Base-by-base conservation (phyloP, 2,329 filamentous ascomycete species). In the Diaporthe aspalathi region DNA sequence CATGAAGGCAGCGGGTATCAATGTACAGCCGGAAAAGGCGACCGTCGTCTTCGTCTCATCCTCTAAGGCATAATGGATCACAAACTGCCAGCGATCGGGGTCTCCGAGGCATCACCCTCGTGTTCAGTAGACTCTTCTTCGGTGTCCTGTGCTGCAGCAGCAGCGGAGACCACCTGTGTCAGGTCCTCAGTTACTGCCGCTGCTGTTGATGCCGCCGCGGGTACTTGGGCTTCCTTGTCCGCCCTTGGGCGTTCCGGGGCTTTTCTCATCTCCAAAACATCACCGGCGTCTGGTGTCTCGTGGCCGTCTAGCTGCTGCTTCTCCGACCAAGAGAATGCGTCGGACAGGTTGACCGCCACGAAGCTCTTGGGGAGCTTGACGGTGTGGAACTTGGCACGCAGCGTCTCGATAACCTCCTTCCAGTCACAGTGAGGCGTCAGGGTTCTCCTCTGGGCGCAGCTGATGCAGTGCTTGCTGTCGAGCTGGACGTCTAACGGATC, bases 401-500 rank as follows among this genome's bases (percentile, higher is more conserved):
- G 84, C 1, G 95, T 98, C 83, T 97, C 95, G 75, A 99, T 93
- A n/a, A 99, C 93, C 77, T 95, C 90, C 82, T 97, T 95, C 95
- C 96, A 99, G 81, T 99, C 94, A 47, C 91, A 91, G 82, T 99
- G 97, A 3, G 93, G 89, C 3, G 95, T 98, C 77, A 99, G 84
- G 79, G 94, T 97, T 73, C 96, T 88, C 74, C 95, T 88, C n/a
- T 94, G 94, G 8, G 95, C 94, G 79, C 93, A 97, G 50, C 95
- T 95, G 77, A 99, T 99, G 81, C 94, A 97, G 81, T 99, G 96
- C 77, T 96, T 94, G 76, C 93, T 96, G 81, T 99, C 96, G 35
- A 99, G 90, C 84, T 97, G 94, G 75, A 99, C 95, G 79, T 99
- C 95, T 35, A 99, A 87, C 6, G 96, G 96, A 81, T 98, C 96